Evolutionary conservation across 2,329 filamentous ascomycete species (phyloP), one percentile per base, ranked within the genome.

Genomic region (Colletotrichum noveboracense): DNA sequence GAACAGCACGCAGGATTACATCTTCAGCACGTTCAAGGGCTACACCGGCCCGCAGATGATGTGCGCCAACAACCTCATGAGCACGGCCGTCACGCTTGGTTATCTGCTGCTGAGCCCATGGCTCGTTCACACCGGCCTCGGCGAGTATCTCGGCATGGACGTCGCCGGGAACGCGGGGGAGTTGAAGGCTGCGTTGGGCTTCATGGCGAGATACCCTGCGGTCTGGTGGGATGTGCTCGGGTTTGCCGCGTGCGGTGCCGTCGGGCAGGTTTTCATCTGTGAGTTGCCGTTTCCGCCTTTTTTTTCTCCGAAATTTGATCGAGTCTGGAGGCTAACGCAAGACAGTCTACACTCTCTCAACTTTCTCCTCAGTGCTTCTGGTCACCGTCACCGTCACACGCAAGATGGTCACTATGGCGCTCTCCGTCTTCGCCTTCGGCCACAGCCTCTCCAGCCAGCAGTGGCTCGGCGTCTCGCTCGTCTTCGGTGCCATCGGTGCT

Each of bases 371-470:
- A 12, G 91, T 99, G 65, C 90, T 98, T 67, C 92, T 99, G 66
- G 96, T 98, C 58, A 98, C 97, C 6, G 96, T 99, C 4, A 99
- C 96, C 3, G 97, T 99, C 61, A 99, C 97, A 61, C 91, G 97
- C 82, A 99, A 99, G 88, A 99, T 99, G 97, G 91, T 98, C 84
- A 98, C 96, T 79, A 99, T 99, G 97, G 95, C 98, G 75, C 89
- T 98, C 67, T 98, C 95, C 70, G 97, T 99, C 32, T 88, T 98
- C 76, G 96, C 95, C 86, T 99, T 98, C 83, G 97, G 97, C 32
- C 97, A 99, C 85, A 91, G 91, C 77, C 90, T 99, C 65, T 94
- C 92, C 32, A 86, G 88, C n/a, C 97, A 96, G 90, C 97, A 99
- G 87, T 98, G 96, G 95, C 87, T 97, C 8, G 97, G 97, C 77